A percentile compares a stretch with the other conserved stretches of the same genome.
Conservation (phyloP, 176 grass and related monocot species). For the Luzula sylvatica region DNA sequence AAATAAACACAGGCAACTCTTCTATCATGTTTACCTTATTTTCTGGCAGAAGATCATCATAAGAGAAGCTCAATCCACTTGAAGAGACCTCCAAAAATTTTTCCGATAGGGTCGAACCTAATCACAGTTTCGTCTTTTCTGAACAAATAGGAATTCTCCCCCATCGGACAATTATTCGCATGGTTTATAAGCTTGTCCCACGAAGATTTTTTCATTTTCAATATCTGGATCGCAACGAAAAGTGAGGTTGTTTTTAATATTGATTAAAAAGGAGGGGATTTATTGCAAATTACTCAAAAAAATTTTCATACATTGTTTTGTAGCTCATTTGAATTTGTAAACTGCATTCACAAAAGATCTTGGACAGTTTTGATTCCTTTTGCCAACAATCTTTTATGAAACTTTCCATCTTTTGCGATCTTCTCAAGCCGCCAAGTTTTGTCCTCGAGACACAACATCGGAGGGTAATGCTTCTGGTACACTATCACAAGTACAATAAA, state of each 20-base stretch:
- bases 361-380: not conserved
- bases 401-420: not conserved
- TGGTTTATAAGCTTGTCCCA: not conserved
- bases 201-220: not conserved
- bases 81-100: too few species aligned
- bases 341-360: constrained; percentile 3
- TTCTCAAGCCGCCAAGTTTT: not conserved
- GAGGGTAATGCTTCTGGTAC: not conserved
- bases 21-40: too few species aligned
- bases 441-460: not conserved
- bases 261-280: not conserved
- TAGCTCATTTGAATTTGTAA: not conserved
- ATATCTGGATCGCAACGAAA: not conserved
- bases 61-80: too few species aligned
- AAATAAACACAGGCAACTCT: too few species aligned
- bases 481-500: not conserved
- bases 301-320: not conserved
- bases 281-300: not conserved
- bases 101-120: too few species aligned
- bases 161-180: not conserved
- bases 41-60: too few species aligned
- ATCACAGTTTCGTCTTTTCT: too few species aligned
- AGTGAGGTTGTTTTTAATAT: not conserved
- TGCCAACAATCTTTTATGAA: not conserved
- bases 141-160: too few species aligned